Percentiles rank a stretch among this genome's conserved stretches.
Evolutionary conservation across 2,329 filamentous ascomycete genomes (phyloP).

Genomic region (Bipolaris victoriae): DNA sequence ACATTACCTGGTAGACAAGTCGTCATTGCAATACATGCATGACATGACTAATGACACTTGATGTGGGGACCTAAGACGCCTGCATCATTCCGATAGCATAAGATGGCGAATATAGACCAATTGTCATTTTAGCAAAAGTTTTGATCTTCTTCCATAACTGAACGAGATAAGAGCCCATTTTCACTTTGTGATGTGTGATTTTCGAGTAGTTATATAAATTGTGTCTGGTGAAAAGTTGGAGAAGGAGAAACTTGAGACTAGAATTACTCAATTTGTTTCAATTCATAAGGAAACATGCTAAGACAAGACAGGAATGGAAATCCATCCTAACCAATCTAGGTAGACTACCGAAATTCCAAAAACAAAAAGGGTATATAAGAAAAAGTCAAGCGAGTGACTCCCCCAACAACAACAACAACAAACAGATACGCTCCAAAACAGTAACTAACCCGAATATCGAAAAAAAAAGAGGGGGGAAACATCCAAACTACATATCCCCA

Average conservation of each 20-base stretch:
- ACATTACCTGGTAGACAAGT: not conserved
- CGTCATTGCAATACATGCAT: not conserved
- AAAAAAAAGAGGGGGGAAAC: not conserved
- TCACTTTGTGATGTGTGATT: not conserved
- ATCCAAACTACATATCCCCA: not conserved
- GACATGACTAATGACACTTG: not conserved
- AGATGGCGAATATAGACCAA: constrained; percentile 2
- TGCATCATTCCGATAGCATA: not conserved
- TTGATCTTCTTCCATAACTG: not conserved
- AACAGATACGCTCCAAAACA: too few relatives aligned
- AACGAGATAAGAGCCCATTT: not conserved
- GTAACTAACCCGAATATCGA: not conserved
- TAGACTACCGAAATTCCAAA: too few relatives aligned
- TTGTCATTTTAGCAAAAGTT: not conserved
- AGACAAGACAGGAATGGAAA: not conserved
- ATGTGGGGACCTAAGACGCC: not conserved
- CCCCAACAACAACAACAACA: too few relatives aligned
- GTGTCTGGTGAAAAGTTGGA: too few relatives aligned
- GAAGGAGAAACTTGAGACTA: too few relatives aligned
- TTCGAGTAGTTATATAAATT: not conserved
- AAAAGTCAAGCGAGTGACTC: not conserved
- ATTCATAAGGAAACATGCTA: too few relatives aligned
- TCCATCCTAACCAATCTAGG: too few relatives aligned
- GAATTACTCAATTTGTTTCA: too few relatives aligned
- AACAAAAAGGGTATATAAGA: not conserved